Conservation (phyloP, 495 filamentous ascomycete species). For the Podospora tetraspora region DNA sequence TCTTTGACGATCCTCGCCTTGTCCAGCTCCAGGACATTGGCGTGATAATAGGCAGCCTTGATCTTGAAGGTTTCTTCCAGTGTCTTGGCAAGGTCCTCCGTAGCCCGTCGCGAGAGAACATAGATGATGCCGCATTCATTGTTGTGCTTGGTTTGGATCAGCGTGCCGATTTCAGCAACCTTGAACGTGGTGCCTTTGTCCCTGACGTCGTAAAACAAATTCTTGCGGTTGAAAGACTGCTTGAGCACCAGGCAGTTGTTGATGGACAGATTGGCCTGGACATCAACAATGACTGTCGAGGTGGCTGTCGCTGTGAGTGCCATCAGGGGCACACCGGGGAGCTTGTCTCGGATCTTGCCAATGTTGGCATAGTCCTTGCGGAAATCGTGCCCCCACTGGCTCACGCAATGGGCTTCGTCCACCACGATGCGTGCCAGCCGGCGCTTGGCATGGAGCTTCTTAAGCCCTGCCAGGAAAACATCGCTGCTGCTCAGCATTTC, state of each 20-base stretch:
- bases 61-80: conserved; percentile 58
- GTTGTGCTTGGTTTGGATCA: conserved; percentile 61
- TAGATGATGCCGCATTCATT: conserved; percentile 90
- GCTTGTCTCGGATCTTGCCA: conserved; percentile 60
- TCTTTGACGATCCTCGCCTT: conserved; percentile 63
- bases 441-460: conserved; percentile 54
- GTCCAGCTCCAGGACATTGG: conserved; percentile 58
- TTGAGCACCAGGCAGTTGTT: conserved; percentile 66
- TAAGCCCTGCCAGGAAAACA: conserved; percentile 54
- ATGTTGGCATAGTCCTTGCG: conserved; percentile 91
- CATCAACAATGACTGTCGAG: conserved; percentile 81
- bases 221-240: conserved; percentile 92
- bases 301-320: conserved; percentile 94
- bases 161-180: conserved; percentile 62
- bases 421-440: conserved; percentile 89
- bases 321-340: conserved; percentile 80
- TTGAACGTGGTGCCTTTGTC: conserved; percentile 41
- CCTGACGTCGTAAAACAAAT: conserved; percentile 79
- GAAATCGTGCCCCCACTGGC: conserved; percentile 99
- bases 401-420: conserved; percentile 97
- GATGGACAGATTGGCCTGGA: conserved; percentile 83
- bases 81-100: conserved; percentile 70
- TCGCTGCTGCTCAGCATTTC: conserved; percentile 88
- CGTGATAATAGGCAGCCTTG: conserved; percentile 80
- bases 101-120: conserved; percentile 76